A percentile compares a stretch with the other conserved stretches of the same genome.
These are phyloP conservation scores for Golubevia pallescens DNA, from an alignment of 1,284 basidiomycete genomes.

Conservation along the genomic window DNA sequence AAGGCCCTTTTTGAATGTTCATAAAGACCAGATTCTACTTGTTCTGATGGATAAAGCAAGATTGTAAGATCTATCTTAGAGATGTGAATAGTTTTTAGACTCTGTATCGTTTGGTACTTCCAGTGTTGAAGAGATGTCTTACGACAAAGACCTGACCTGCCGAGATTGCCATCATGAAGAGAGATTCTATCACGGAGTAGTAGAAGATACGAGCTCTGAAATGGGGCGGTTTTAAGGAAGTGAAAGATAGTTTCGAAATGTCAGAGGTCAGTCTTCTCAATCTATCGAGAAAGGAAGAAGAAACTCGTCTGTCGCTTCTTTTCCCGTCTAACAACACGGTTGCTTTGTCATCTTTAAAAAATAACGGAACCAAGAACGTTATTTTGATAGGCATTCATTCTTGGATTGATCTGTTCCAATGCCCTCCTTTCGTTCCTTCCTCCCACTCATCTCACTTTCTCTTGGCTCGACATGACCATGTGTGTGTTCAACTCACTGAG, in stretches of 20 bases:
- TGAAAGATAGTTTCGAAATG: too few relatives aligned
- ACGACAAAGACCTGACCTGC: constrained; percentile 55
- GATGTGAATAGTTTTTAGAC: constrained; percentile 22
- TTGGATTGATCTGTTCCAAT: too few relatives aligned
- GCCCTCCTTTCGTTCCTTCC: neutral
- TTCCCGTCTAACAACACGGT: too few relatives aligned
- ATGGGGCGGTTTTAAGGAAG: too few relatives aligned
- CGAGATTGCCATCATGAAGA: constrained; percentile 48
- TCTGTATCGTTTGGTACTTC: constrained; percentile 49
- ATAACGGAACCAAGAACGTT: too few relatives aligned
- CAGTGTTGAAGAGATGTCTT: constrained; percentile 46
- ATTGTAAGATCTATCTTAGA: neutral
- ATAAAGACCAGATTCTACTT: too few relatives aligned
- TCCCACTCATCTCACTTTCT: neutral
- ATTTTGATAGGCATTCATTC: too few relatives aligned
- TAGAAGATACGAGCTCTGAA: constrained; percentile 45
- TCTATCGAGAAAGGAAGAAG: neutral
- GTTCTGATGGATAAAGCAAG: too few relatives aligned
- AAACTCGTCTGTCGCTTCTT: neutral
- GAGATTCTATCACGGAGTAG: constrained; percentile 49
- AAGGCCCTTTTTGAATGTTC: too few relatives aligned
- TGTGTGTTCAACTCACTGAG: constrained; percentile 31
- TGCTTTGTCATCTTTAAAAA: too few relatives aligned
- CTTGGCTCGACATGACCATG: too few relatives aligned
- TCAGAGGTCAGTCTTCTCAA: too few relatives aligned